Evolutionary conservation across 1,284 basidiomycete species (phyloP).

Genomic region (Schizophyllum commune): DNA sequence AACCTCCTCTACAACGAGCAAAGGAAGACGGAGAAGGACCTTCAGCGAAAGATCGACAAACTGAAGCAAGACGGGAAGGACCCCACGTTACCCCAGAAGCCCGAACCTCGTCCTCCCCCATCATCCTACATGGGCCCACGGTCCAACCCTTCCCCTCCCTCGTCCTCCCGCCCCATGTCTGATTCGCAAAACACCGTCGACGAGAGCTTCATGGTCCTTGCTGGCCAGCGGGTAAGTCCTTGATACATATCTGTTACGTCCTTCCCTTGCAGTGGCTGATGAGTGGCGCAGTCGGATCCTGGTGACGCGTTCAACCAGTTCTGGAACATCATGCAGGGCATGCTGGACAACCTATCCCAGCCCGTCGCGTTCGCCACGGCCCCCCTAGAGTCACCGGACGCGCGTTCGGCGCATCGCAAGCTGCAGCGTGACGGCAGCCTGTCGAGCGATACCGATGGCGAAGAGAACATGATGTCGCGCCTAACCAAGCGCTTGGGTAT

Average conservation of each 20-base stretch:
- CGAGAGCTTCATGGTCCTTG: conserved; percentile 79
- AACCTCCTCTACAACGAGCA: conserved; percentile 69
- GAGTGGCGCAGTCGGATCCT: conserved; percentile 50
- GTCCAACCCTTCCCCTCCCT: conserved; percentile 35
- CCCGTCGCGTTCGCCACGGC: conserved; percentile 81
- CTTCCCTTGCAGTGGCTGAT: conserved; percentile 6
- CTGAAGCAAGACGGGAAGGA: conserved; percentile 68
- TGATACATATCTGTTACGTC: conserved; percentile 11
- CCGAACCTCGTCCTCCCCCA: conserved; percentile 21
- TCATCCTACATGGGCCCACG: conserved; percentile 11
- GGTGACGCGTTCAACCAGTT: conserved; percentile 80
- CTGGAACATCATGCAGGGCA: conserved; percentile 77
- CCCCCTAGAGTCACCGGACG: conserved; percentile 40
- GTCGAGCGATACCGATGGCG: conserved; percentile 57
- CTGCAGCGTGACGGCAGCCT: conserved; percentile 39
- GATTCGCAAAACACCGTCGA: conserved; percentile 72
- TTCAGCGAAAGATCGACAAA: conserved; percentile 61
- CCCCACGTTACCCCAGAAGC: conserved; percentile 51
- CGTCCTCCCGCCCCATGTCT: conserved; percentile 37
- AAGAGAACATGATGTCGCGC: conserved; percentile 47
- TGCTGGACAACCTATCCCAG: conserved; percentile 73
- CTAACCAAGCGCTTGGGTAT: conserved; percentile 40
- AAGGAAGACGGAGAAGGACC: conserved; percentile 55
- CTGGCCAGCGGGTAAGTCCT: conserved; percentile 50
- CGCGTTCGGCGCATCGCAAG: conserved; percentile 9